phyloP scores from a whole-genome alignment of 495 filamentous ascomycete species.

The Aspergillus leporis region DNA sequence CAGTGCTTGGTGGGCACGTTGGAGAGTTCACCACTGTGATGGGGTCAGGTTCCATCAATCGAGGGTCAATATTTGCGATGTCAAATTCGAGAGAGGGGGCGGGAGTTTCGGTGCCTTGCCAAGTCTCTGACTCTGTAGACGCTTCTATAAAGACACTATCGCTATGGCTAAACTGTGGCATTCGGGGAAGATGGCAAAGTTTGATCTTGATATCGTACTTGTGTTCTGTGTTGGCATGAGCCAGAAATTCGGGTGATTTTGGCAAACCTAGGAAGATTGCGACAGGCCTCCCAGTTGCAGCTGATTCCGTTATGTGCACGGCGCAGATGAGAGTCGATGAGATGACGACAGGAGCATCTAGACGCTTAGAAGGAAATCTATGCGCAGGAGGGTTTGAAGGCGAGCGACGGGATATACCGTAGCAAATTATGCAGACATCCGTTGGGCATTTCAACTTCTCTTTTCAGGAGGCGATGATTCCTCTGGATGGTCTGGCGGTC shows the following conservation, averaged over 20 bases:
- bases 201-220: slow-evolving; percentile 24
- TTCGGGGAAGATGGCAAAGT: slow-evolving; percentile 9
- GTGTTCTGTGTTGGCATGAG: slow-evolving; percentile 24
- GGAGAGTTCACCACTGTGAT: no score
- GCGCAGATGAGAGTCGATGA: slow-evolving; percentile 28
- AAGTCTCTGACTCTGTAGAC: no score
- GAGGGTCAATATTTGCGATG: no score
- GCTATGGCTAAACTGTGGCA: no score
- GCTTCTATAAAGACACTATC: not conserved
- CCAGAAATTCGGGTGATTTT: slow-evolving; percentile 31
- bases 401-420: slow-evolving; percentile 26
- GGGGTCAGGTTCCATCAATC: no score
- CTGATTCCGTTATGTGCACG: slow-evolving; percentile 27
- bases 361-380: slow-evolving; percentile 29
- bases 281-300: slow-evolving; percentile 29
- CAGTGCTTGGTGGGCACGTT: no score
- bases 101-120: no score
- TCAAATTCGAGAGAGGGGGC: no score
- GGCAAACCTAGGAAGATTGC: slow-evolving; percentile 22
- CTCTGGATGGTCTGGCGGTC: no score
- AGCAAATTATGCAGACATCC: slow-evolving; percentile 34
- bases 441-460: slow-evolving; percentile 21
- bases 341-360: slow-evolving; percentile 30
- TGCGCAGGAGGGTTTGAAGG: slow-evolving; percentile 30
- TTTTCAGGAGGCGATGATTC: no score